Percentiles rank a stretch among this genome's conserved stretches.
Evolutionary conservation across 1,284 basidiomycete species (phyloP).

Genomic region (Moesziomyces globuligerus): DNA sequence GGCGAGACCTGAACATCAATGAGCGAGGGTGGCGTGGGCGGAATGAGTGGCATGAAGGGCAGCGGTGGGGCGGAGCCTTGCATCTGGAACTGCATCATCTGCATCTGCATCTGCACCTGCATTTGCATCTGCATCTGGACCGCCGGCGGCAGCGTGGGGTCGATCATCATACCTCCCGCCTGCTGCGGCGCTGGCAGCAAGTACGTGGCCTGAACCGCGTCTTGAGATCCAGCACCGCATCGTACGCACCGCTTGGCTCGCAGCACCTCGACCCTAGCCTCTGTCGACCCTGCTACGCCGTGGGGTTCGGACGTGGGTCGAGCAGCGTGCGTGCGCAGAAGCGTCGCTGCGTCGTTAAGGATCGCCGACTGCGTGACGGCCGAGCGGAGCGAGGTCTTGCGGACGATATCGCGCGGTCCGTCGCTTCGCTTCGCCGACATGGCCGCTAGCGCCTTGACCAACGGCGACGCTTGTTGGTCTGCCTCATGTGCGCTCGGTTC

Average conservation of each 20-base stretch:
- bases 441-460: slow-evolving; percentile 16
- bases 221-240: slow-evolving; percentile 33
- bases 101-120: slow-evolving; percentile 20
- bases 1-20: slow-evolving; percentile 6
- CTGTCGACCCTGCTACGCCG: background rate
- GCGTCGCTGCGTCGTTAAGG: slow-evolving; percentile 15
- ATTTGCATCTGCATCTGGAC: slow-evolving; percentile 30
- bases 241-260: slow-evolving; percentile 38
- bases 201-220: slow-evolving; percentile 22
- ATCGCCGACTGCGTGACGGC: slow-evolving; percentile 31
- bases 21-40: too few species aligned
- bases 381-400: slow-evolving; percentile 24
- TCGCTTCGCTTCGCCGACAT: slow-evolving; percentile 33
- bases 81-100: slow-evolving; percentile 20
- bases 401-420: slow-evolving; percentile 17
- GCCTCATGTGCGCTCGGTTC: slow-evolving; percentile 5
- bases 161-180: slow-evolving; percentile 5
- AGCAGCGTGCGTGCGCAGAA: slow-evolving; percentile 5
- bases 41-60: background rate
- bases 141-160: slow-evolving; percentile 24
- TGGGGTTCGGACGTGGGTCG: slow-evolving; percentile 3
- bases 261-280: slow-evolving; percentile 7
- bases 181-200: background rate
- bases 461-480: background rate
- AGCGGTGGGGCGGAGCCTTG: background rate